Percentiles rank a stretch among this genome's conserved stretches.
Evolutionary conservation across 352 stramenopile species (phyloP).

Genomic region (Phytopythium ostracodes): DNA sequence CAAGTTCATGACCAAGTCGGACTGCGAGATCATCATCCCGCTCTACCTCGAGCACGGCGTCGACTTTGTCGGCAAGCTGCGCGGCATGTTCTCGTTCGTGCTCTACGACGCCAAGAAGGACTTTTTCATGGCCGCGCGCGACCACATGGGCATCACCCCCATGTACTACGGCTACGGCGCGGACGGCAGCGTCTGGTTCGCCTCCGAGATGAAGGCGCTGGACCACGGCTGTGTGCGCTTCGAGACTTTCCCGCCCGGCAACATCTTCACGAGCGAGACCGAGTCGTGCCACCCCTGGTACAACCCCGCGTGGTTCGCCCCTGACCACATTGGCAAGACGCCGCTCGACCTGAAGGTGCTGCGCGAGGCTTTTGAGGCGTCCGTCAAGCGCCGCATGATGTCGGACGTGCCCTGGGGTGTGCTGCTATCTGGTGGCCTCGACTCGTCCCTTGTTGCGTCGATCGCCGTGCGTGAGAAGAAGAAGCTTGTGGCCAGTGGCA

Average conservation of each 20-base stretch:
- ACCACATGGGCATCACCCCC: constrained; percentile 98
- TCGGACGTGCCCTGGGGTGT: constrained; percentile 98
- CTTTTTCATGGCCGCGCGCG: constrained; percentile 92
- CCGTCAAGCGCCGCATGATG: constrained; percentile 98
- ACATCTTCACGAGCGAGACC: constrained; percentile 83
- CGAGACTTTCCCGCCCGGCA: constrained; percentile 89
- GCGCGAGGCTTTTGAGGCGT: constrained; percentile 90
- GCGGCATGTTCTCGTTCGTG: constrained; percentile 99
- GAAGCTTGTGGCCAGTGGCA: constrained; percentile 72
- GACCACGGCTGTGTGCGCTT: constrained; percentile 83
- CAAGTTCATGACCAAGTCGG: constrained; percentile 93
- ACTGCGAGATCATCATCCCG: constrained; percentile 98
- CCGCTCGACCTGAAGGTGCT: constrained; percentile 75
- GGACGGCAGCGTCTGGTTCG: constrained; percentile 96
- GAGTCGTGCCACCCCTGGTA: constrained; percentile 95
- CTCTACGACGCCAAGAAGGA: constrained; percentile 94
- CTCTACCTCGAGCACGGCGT: constrained; percentile 92
- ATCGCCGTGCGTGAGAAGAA: constrained; percentile 94
- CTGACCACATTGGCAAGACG: constrained; percentile 51
- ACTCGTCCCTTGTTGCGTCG: constrained; percentile 97
- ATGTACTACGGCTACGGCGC: constrained; percentile 98
- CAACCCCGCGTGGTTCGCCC: constrained; percentile 91
- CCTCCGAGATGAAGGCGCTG: constrained; percentile 98
- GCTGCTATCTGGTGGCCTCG: constrained; percentile 95
- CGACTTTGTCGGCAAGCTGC: constrained; percentile 89